phyloP scores from a whole-genome alignment of 2,329 filamentous ascomycete species.

The Knufia fluminis region DNA sequence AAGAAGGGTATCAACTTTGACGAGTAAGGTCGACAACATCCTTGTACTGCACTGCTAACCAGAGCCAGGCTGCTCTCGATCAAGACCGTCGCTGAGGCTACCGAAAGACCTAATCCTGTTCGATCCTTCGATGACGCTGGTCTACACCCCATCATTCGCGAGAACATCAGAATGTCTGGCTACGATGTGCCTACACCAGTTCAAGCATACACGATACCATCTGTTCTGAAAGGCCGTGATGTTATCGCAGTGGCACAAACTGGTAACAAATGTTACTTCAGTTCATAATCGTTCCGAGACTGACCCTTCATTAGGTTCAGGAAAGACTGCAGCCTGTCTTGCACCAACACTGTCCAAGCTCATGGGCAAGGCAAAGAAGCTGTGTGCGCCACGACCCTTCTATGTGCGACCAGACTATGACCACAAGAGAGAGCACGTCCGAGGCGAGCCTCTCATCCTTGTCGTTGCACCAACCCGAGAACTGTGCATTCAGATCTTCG shows the following conservation, averaged over 20 bases:
- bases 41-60: constrained; percentile 10
- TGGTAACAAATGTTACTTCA: constrained; percentile 46
- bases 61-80: constrained; percentile 36
- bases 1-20: constrained; percentile 54
- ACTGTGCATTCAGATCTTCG: constrained; percentile 87
- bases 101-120: constrained; percentile 40
- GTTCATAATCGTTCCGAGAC: not conserved
- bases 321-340: constrained; percentile 89
- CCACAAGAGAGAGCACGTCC: constrained; percentile 43
- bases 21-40: constrained; percentile 39
- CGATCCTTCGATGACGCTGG: constrained; percentile 63
- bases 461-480: constrained; percentile 82
- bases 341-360: constrained; percentile 81
- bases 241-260: constrained; percentile 88
- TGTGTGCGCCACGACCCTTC: constrained; percentile 68
- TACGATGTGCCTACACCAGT: constrained; percentile 75
- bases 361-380: constrained; percentile 90
- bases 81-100: constrained; percentile 43
- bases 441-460: constrained; percentile 79
- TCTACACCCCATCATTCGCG: constrained; percentile 71
- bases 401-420: constrained; percentile 43
- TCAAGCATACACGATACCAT: constrained; percentile 74
- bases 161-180: constrained; percentile 64
- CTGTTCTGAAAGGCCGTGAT: constrained; percentile 67
- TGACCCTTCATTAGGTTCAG: constrained; percentile 58